These are phyloP conservation scores for Arctium minus DNA, from an alignment of 129 eudicot genomes.

Conservation along the genomic window DNA sequence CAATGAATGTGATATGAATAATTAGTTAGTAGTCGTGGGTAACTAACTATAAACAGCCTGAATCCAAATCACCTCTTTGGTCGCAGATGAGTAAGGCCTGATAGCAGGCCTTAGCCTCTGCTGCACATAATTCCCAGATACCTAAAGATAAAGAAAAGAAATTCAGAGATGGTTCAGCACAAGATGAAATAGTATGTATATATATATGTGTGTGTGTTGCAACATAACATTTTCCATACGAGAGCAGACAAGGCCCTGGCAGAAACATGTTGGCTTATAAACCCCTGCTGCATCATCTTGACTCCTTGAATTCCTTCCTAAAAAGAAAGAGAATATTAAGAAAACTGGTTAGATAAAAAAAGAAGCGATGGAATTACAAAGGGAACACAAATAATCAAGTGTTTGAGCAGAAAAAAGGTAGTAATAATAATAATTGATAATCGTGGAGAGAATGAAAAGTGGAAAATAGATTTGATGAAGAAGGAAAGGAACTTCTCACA, in stretches of 20 bases:
- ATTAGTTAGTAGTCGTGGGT: no score
- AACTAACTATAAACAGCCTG: no score
- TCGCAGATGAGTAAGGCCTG: constrained; percentile 19
- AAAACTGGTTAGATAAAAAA: no score
- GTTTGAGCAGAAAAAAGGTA: no score
- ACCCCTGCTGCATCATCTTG: constrained; percentile 10
- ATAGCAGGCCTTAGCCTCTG: constrained; percentile 25
- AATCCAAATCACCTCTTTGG: constrained; percentile 14
- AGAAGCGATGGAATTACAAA: no score
- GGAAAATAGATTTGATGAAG: no score
- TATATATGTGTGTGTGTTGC: not conserved
- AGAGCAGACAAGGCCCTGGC: not conserved
- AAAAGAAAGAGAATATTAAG: not conserved
- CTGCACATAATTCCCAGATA: not conserved
- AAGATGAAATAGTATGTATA: no score
- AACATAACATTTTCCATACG: not conserved
- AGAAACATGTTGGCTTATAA: constrained; percentile 16
- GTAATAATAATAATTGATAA: no score
- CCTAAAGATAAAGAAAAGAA: not conserved
- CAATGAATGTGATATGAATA: not conserved
- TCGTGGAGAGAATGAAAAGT: no score
- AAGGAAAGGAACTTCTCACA: no score
- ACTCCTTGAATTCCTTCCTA: not conserved
- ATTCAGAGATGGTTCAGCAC: no score
- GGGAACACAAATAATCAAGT: no score